These are phyloP conservation scores for Talaromyces rugulosus DNA, from an alignment of 2,329 filamentous ascomycete species.

Conservation along the genomic window DNA sequence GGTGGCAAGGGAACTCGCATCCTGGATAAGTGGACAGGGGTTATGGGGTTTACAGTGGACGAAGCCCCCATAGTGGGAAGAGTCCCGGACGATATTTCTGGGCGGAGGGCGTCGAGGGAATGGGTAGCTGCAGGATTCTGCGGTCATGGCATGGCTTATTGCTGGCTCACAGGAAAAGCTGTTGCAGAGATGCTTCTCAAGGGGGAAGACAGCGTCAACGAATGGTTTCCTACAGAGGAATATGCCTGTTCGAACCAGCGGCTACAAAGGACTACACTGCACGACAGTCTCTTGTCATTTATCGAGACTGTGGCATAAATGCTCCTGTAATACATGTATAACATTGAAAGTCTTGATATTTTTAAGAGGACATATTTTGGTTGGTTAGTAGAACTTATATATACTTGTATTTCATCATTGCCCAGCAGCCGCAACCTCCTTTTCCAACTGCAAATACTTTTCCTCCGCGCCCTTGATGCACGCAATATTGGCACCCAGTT, in stretches of 20 bases:
- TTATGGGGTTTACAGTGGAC: slow-evolving; percentile 51
- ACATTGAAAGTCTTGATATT: too few relatives aligned
- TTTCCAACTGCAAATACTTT: slow-evolving; percentile 50
- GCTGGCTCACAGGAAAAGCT: slow-evolving; percentile 24
- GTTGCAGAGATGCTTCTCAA: slow-evolving; percentile 26
- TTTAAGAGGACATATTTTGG: too few relatives aligned
- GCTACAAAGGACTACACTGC: slow-evolving; percentile 6
- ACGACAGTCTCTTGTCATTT: slow-evolving; percentile 10
- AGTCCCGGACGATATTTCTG: slow-evolving; percentile 34
- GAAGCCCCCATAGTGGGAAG: slow-evolving; percentile 50
- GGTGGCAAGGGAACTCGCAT: slow-evolving; percentile 18
- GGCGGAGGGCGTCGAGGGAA: slow-evolving; percentile 27
- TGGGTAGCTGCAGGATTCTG: slow-evolving; percentile 62
- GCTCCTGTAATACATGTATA: neutral
- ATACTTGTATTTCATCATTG: neutral
- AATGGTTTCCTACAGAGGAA: slow-evolving; percentile 21
- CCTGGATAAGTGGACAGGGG: slow-evolving; percentile 30
- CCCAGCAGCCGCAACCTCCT: slow-evolving; percentile 16
- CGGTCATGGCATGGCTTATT: slow-evolving; percentile 65
- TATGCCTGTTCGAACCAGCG: slow-evolving; percentile 12
- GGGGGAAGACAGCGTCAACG: slow-evolving; percentile 17
- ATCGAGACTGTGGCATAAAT: neutral
- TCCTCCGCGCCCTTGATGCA: slow-evolving; percentile 83
- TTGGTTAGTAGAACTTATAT: too few relatives aligned
- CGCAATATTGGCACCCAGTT: slow-evolving; percentile 82